Base-by-base conservation (phyloP, 106 monocot genomes). In the Agapanthus africanus region DNA sequence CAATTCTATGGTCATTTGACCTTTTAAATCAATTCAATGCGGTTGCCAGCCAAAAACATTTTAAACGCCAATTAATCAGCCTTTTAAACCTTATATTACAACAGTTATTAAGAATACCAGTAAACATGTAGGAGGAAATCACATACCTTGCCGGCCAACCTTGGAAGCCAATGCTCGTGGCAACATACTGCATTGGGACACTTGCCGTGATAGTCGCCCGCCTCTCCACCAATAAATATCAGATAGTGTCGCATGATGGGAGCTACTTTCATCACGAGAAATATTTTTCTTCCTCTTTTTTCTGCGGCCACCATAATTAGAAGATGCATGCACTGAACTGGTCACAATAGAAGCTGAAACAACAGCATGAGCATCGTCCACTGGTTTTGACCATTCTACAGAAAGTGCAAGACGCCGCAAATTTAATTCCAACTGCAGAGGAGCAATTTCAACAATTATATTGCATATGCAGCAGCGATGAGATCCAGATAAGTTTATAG, bases 211-310 rank as follows among this genome's bases (percentile, higher is more conserved):
- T 21, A 91, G 57, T 65, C 44, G 83, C 51, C 95, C 91, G 65
- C 95, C 95, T 68, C 95, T 88, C 91, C 95, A 91, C 95, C 95
- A 97, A 76, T 71, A 74, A 21, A 87, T 57, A 70, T 54, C 80
- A 47, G 84, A 76, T 74, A 60, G 35, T 54, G 54, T 63, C 54
- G 68, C 73, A 75, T 26, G 56, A 79, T 33, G 71, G 33, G 70
- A 41, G 59, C 36, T 59, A 49, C 35, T 46, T 32, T 71, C 79
- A 63, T 19, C 49, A 38, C 57, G 70, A 70, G 72, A 63, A 38
- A n/a, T 39, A 41, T 59, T 76, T 76, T 80, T 88, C 70, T 71
- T 78, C 32, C 76, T 46, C 60, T 61, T 69, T 56, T 83, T 91
- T 79, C 71, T 80, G 57, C 66, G 63, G 70, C 68, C 49, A n/a